phyloP scores from a whole-genome alignment of 352 stramenopile genomes.

The Phytophthora sp. region DNA sequence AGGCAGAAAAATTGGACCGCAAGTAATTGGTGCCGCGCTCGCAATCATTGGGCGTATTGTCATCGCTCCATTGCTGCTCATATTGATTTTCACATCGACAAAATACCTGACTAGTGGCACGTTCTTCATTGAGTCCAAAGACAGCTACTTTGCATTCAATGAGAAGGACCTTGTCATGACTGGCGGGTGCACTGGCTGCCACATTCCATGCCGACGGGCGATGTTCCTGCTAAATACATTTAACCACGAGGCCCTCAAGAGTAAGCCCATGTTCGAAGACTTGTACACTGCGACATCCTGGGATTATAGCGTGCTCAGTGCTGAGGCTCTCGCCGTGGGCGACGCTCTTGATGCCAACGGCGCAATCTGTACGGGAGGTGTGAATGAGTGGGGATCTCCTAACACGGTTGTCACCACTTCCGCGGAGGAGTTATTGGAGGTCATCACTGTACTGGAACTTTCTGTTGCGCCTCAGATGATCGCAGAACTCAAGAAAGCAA shows the following conservation, averaged over 20 bases:
- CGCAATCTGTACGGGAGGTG: constrained; percentile 17
- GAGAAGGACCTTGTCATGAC: constrained; percentile 16
- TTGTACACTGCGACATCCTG: constrained; percentile 10
- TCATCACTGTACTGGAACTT: constrained; percentile 4
- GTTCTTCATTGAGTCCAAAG: constrained; percentile 24
- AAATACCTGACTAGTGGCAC: constrained; percentile 12
- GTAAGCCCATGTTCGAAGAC: constrained; percentile 24
- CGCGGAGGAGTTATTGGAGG: constrained; percentile 19
- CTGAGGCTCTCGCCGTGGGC: constrained; percentile 8
- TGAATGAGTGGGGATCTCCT: constrained; percentile 29
- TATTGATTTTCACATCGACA: constrained; percentile 5
- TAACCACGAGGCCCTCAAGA: constrained; percentile 11
- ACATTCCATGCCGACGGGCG: constrained; percentile 1
- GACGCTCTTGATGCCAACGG: constrained; percentile 5
- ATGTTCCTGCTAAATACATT: constrained; percentile 5
- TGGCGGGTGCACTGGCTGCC: constrained; percentile 10
- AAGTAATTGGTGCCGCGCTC: constrained; percentile 6
- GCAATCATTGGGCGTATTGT: constrained; percentile 18
- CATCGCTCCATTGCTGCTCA: constrained; percentile 18
- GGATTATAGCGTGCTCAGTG: constrained; percentile 8
- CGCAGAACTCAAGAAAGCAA: constrained; percentile 5
- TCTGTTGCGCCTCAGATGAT: constrained; percentile 17
- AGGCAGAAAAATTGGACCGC: neutral
- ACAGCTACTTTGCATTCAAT: constrained; percentile 34
- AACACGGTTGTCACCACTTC: constrained; percentile 4